These are phyloP conservation scores for Juglanconis oblonga DNA, from an alignment of 2,329 filamentous ascomycete species.

Conservation along the genomic window DNA sequence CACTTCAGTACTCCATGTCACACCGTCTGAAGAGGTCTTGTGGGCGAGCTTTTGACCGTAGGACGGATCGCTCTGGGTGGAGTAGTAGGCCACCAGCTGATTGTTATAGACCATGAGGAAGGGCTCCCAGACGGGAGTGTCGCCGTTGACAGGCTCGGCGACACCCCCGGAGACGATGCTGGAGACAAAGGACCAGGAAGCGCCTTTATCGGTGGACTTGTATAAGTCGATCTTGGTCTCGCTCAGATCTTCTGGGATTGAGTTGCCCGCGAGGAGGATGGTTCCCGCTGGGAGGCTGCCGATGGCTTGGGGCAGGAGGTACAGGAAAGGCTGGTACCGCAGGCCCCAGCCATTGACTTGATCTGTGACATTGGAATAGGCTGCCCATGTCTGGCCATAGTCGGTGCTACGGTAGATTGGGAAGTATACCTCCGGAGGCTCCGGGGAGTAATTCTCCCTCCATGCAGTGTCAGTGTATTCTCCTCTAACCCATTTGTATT, in stretches of 20 bases:
- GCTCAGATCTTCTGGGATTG: constrained; percentile 59
- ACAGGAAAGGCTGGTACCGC: constrained; percentile 67
- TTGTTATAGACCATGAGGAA: constrained; percentile 59
- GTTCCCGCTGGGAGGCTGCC: constrained; percentile 60
- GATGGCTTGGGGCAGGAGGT: constrained; percentile 55
- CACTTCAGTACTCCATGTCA: constrained; percentile 56
- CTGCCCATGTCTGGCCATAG: constrained; percentile 56
- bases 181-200: constrained; percentile 64
- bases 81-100: constrained; percentile 65
- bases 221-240: constrained; percentile 68
- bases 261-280: constrained; percentile 53
- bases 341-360: constrained; percentile 62
- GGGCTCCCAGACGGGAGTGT: constrained; percentile 71
- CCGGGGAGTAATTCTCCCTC: background rate
- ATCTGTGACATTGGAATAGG: constrained; percentile 61
- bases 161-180: constrained; percentile 60
- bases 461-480: no score
- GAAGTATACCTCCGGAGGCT: constrained; percentile 32
- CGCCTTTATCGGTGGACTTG: constrained; percentile 57
- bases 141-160: constrained; percentile 59
- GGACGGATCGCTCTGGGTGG: constrained; percentile 64
- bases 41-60: constrained; percentile 70
- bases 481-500: no score
- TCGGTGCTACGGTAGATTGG: constrained; percentile 51
- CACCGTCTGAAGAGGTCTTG: constrained; percentile 57